Base-by-base conservation (phyloP, 1,284 basidiomycete species). In the Pascua guehoae region DNA sequence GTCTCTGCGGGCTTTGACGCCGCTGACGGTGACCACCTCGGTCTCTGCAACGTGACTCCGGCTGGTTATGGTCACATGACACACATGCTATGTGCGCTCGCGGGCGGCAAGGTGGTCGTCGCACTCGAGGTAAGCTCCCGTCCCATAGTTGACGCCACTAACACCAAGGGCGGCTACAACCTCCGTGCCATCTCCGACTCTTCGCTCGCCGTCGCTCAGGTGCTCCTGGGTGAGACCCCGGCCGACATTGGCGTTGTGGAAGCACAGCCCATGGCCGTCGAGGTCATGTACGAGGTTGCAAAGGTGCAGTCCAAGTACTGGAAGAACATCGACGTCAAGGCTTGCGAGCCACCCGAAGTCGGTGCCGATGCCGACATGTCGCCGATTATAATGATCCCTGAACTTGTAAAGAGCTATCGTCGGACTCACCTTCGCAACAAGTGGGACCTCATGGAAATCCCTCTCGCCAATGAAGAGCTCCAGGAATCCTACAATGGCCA, bases 11-110 rank as follows among this genome's bases (percentile, higher is more conserved):
- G 96, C 3, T 99, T 98, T 68, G 96, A 99, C 71, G 95, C 96
- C 7, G 96, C 96, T 0, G 84, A 84, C 37, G 94, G 94, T 1
- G 96, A 99, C 71, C 84, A 86, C 47, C 84, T 99, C 7, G 96
- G 96, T 24, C 86, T 86, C 75, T 97, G 93, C 71, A 81, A 86
- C 62, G 94, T 99, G 56, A 84, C 89, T 1, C 96, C 96, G 0
- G 83, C 86, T n/a, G 95, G 93, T 2, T 99, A 93, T 73, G 93
- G 93, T 0, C 95, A 98, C 69, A 98, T 99, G 94, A 97, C 96
- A 3, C 89, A 97, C 69, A 93, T 96, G 87, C 81, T 99, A 4
- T 84, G 86, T 44, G 85, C 88, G n/a, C 81, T 98, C 10, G 94
- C 95, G 12, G 84, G 86, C 5, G 96, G 96, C 8, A 88, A 86